Evolutionary conservation across 2,329 filamentous ascomycete genomes (phyloP), one percentile per base, ranked within the genome.

Genomic region (Malbranchea cinnamomea): DNA sequence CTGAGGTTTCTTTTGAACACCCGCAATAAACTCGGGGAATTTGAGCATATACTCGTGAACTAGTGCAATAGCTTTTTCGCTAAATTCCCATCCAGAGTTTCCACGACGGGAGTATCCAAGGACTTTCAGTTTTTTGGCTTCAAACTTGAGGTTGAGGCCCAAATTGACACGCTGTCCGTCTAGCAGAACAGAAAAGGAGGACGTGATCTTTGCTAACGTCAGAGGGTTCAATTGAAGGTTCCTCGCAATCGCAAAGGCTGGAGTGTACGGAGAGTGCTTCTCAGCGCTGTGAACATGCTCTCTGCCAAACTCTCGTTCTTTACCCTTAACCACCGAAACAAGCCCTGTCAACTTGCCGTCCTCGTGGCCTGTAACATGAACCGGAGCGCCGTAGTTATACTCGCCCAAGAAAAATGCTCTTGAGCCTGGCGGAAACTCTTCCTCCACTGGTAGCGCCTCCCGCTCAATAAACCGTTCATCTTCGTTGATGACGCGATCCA

Each of bases 91-190:
- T 4, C 91, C 89, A 16, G 73, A 78, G 8, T 73, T 65, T 3
- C 75, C 76, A 48, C 89, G 89, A 44, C 84, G 78, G 14, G 87
- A 93, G 54, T 94, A 98, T 1, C 89, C 89, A 18, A 98, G 60
- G 5, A 98, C 89, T 59, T 98, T 98, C 43, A 85, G 68, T 56
- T 94, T 93, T 58, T 82, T 87, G 2, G 74, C 82, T 51, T 98
- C 89, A 36, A 98, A 98, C 53, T 98, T 98, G 41, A 98, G 67
- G 47, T 98, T 98, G 37, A 98, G 65, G 0, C 89, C 89, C 14
- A 98, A 62, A 45, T 98, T 98, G 38, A 93, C 67, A 44, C 81
- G 79, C 35, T 84, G 63, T 15, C 80, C 83, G 34, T 82, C 82
- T 3, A 87, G 73, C 11, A 73, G 72, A 34, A 98, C 80, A 32